A percentile compares a stretch with the other conserved stretches of the same genome.
Evolutionary conservation across 345 rosid genomes (phyloP).

Genomic region (Isatis tinctoria): DNA sequence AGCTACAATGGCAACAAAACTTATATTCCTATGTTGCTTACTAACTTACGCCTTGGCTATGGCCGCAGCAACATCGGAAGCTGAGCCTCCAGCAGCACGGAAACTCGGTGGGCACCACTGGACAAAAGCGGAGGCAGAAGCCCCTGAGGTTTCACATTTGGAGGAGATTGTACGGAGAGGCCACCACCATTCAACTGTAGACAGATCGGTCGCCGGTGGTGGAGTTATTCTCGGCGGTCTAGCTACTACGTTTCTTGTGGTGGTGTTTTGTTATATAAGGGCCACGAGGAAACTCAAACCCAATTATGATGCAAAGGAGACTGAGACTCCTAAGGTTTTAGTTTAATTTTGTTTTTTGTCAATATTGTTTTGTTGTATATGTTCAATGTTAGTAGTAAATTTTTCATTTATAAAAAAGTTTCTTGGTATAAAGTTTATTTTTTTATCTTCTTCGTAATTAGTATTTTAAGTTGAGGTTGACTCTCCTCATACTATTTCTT

Average conservation of each 20-base stretch:
- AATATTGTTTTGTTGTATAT: neutral
- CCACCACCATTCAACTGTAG: slow-evolving; percentile 44
- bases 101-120: slow-evolving; percentile 42
- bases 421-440: neutral
- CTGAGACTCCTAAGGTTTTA: slow-evolving; percentile 25
- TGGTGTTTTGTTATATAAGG: slow-evolving; percentile 63
- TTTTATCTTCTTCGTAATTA: neutral
- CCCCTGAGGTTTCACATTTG: slow-evolving; percentile 5
- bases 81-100: slow-evolving; percentile 35
- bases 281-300: slow-evolving; percentile 59
- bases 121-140: slow-evolving; percentile 8
- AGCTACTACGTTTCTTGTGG: slow-evolving; percentile 62
- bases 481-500: neutral
- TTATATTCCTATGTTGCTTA: slow-evolving; percentile 11
- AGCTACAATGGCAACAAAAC: slow-evolving; percentile 10
- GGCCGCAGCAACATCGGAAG: slow-evolving; percentile 17
- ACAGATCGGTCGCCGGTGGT: slow-evolving; percentile 74
- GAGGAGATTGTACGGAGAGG: slow-evolving; percentile 26
- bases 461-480: neutral
- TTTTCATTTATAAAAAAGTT: neutral
- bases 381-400: neutral
- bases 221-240: slow-evolving; percentile 78
- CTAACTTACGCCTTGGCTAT: slow-evolving; percentile 23
- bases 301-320: slow-evolving; percentile 5
- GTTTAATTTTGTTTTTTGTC: neutral